Base-by-base conservation (phyloP, 2,329 filamentous ascomycete species). In the Dryadomyces quercivorus region DNA sequence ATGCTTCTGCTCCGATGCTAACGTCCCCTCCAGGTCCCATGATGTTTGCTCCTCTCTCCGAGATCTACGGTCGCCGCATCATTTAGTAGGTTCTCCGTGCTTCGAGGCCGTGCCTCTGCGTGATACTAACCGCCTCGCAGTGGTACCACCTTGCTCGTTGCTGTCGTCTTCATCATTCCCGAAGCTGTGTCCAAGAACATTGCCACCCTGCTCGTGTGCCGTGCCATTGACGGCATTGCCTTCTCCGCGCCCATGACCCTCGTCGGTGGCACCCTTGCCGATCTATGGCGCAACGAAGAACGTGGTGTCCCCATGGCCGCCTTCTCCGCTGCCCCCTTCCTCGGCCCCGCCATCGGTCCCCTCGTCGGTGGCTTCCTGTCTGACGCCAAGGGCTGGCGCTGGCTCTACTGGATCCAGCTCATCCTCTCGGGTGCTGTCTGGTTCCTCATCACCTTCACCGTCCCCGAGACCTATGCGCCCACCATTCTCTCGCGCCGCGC, bases 171-270 rank as follows among this genome's bases (percentile, higher is more conserved):
- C 68, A 77, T 88, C 59, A 87, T 94, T 56, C 88, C 88, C 1
- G 88, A 86, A 59, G 88, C 88, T 1, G 79, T 92, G 0, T 74
- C 88, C 4, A 74, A 84, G 61, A 93, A 92, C 60, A 87, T 91
- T 34, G 77, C 69, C 21, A 93, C 88, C 0, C 76, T 94, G 8
- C 73, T 94, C 6, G 82, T 88, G 26, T 88, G 84, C 64, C 81
- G 88, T 58, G 73, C 82, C 48, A 86, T 94, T 56, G 88, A 89
- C 58, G 88, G 88, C 48, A 88, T 93, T 55, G 86, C 86, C 6
- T 92, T 92, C 65, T 90, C 85, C 12, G 88, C 88, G 0, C 88
- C 88, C 2, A 92, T 94, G 85, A 92, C 88, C 0, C 75, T 93
- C 1, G 88, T 91, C 9, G 88, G 88, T 46, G 88, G 88, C 9